Base-by-base conservation (phyloP, 1,284 basidiomycete species). In the Cutaneotrichosporon sp. region DNA sequence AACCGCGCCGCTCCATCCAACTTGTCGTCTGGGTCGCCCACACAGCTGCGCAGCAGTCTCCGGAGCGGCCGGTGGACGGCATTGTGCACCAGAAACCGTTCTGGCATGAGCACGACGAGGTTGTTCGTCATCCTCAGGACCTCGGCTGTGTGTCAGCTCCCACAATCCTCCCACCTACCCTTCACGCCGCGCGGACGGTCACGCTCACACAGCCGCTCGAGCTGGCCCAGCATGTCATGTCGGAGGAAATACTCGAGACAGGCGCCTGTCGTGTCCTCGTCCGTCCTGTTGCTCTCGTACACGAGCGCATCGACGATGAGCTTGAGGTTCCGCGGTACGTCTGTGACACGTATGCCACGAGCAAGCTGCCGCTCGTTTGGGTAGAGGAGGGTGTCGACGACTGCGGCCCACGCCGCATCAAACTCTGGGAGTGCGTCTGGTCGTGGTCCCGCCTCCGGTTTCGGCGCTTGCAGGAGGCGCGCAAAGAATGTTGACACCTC, bases 221-320 rank as follows among this genome's bases (percentile, higher is more conserved):
- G 83, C 2, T 82, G 82, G 2, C 84, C 84, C 19, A 94, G 78
- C 1, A 93, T 81, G 77, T 91, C 89, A 65, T 93, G 87, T 76
- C 92, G 90, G 45, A 97, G 76, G 26, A 96, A 79, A 72, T 90
- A 90, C 73, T 97, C 94, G 57, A 96, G 77, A 68, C 90, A 94
- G 16, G 82, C 84, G 20, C 91, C 91, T 4, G 88, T 90, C 11
- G 80, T 82, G 54, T 88, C 88, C 76, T 88, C 87, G 64, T 91
- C 88, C 17, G 81, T 82, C 57, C 84, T 79, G 16, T 86, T 85
- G 22, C 86, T 85, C 72, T 96, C 92, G 77, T 84, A 84, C 16
- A 94, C 88, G 39, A 97, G 79, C 3, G 87, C 80, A 71, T 93
- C 88, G 4, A 91, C 86, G 78, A 97, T 85, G n/a, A 84, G 82